Evolutionary conservation across 2,329 filamentous ascomycete genomes (phyloP).

Genomic region (Talaromyces sp.): DNA sequence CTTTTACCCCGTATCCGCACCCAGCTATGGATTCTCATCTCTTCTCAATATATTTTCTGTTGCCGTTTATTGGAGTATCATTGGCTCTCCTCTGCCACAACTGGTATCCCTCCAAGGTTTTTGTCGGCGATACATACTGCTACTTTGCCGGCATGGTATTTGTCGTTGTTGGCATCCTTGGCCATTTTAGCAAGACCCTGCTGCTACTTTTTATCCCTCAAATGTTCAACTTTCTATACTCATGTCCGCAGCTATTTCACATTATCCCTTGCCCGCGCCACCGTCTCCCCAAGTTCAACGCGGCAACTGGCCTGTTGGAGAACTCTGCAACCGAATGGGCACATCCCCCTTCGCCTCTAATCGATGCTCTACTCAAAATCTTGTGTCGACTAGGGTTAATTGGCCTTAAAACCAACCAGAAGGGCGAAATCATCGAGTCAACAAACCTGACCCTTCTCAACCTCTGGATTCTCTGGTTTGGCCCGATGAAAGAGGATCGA

Average conservation of each 20-base stretch:
- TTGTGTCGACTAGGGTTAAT: constrained; percentile 65
- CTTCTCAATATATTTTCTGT: constrained; percentile 89
- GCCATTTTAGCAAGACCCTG: constrained; percentile 96
- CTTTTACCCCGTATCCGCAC: constrained; percentile 73
- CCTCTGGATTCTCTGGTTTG: constrained; percentile 92
- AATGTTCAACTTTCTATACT: constrained; percentile 95
- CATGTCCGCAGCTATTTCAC: constrained; percentile 82
- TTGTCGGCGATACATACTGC: constrained; percentile 98
- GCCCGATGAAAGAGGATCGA: constrained; percentile 80
- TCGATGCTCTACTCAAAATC: constrained; percentile 61
- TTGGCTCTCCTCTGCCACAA: constrained; percentile 83
- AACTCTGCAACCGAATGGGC: constrained; percentile 76
- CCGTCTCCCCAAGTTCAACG: constrained; percentile 82
- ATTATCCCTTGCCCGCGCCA: constrained; percentile 89
- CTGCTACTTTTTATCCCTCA: constrained; percentile 87
- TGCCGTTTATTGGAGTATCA: constrained; percentile 92
- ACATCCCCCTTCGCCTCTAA: constrained; percentile 60
- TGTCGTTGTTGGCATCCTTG: constrained; percentile 90
- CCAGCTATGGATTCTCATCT: constrained; percentile 93
- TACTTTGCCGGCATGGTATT: constrained; percentile 99
- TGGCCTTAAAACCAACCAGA: constrained; percentile 59
- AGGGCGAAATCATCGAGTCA: constrained; percentile 69
- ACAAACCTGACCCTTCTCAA: constrained; percentile 93
- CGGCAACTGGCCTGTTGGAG: constrained; percentile 76
- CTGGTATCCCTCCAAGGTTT: constrained; percentile 91